phyloP scores from a whole-genome alignment of 2,329 filamentous ascomycete species.

The Aspergillus versicolor region DNA sequence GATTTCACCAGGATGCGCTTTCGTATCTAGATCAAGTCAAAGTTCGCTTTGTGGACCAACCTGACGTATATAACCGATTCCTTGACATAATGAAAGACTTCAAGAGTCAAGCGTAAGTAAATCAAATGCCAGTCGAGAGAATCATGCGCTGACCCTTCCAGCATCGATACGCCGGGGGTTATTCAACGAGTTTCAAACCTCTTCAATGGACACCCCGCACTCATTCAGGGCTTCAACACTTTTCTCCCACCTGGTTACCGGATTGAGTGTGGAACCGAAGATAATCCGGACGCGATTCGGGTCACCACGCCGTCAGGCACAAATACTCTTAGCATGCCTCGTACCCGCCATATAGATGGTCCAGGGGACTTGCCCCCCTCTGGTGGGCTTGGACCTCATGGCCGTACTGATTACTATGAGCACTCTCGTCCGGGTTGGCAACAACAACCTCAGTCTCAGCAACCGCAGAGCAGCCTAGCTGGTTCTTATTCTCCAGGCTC shows the following conservation, averaged over 20 bases:
- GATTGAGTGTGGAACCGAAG: slow-evolving; percentile 91
- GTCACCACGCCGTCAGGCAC: slow-evolving; percentile 98
- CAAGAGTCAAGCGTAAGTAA: slow-evolving; percentile 85
- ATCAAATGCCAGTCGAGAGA: background rate
- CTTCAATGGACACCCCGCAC: slow-evolving; percentile 90
- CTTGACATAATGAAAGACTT: slow-evolving; percentile 99
- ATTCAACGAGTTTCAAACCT: slow-evolving; percentile 95
- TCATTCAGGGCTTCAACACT: slow-evolving; percentile 98
- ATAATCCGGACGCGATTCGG: slow-evolving; percentile 92
- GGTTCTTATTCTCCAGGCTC: slow-evolving; percentile 44
- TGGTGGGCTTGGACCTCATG: slow-evolving; percentile 31
- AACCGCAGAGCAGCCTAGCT: slow-evolving; percentile 30
- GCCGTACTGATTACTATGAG: slow-evolving; percentile 41
- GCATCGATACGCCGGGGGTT: slow-evolving; percentile 94
- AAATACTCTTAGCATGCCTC: slow-evolving; percentile 78
- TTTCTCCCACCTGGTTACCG: slow-evolving; percentile 94
- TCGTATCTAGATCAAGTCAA: slow-evolving; percentile 98
- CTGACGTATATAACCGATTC: slow-evolving; percentile 95
- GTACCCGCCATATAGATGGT: slow-evolving; percentile 37
- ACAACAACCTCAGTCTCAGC: slow-evolving; percentile 30
- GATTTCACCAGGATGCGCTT: slow-evolving; percentile 67
- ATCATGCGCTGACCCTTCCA: slow-evolving; percentile 25
- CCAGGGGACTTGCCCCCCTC: slow-evolving; percentile 32
- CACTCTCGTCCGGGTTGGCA: slow-evolving; percentile 42
- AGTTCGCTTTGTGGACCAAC: slow-evolving; percentile 93